phyloP scores from a whole-genome alignment of 257 asterid species.

The Coffea canephora region DNA sequence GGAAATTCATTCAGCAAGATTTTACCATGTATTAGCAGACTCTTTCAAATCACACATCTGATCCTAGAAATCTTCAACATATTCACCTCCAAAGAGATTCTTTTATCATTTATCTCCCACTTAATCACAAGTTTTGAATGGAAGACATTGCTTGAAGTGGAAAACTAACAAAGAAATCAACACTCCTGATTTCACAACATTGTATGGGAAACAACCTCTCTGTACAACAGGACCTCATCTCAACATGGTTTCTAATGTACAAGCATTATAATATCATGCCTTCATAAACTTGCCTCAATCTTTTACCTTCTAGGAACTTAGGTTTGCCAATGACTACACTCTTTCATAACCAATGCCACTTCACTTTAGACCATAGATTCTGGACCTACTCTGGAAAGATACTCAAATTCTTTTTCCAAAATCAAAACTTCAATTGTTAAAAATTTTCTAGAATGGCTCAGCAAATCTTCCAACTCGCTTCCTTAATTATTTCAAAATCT shows the following conservation, averaged over 20 bases:
- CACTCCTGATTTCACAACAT: background rate
- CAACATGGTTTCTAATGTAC: background rate
- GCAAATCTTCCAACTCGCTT: background rate
- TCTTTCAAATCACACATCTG: background rate
- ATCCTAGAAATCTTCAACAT: background rate
- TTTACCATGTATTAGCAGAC: background rate
- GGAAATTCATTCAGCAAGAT: background rate
- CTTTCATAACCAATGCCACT: background rate
- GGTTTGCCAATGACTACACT: background rate
- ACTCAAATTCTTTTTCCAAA: background rate
- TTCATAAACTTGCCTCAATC: background rate
- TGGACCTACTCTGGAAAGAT: background rate
- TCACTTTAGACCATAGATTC: background rate
- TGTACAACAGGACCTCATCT: background rate
- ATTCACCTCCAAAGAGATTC: background rate
- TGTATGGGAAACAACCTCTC: background rate
- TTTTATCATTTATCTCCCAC: background rate
- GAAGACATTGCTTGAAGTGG: background rate
- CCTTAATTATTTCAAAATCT: background rate
- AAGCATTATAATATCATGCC: background rate
- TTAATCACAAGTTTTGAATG: background rate
- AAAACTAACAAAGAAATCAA: background rate
- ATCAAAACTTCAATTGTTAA: background rate
- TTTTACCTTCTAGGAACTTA: background rate
- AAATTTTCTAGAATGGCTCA: background rate